A percentile compares a stretch with the other conserved stretches of the same genome.
These are phyloP conservation scores for Chlorella variabilis DNA, from an alignment of 163 green algal species.

Conservation along the genomic window DNA sequence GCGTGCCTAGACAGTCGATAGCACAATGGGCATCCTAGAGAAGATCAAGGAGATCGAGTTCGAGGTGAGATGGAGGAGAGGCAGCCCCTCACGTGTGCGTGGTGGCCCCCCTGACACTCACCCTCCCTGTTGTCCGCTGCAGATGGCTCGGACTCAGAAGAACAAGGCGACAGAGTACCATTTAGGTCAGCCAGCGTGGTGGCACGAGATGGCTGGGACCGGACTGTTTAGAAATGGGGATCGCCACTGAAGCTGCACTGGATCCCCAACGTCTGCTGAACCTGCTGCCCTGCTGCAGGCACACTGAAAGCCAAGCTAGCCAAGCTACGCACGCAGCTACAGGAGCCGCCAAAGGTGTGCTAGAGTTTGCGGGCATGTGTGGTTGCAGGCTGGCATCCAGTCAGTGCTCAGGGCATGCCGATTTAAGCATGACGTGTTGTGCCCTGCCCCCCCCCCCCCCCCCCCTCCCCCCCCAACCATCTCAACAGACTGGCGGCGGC, in stretches of 20 bases:
- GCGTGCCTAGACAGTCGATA: neutral
- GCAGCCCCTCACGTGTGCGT: neutral
- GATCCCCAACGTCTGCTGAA: too few relatives aligned
- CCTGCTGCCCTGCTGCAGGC: too few relatives aligned
- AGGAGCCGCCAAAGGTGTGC: constrained; percentile 76
- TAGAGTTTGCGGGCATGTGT: too few relatives aligned
- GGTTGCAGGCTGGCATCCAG: neutral
- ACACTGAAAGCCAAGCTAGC: constrained; percentile 85
- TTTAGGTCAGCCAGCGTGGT: neutral
- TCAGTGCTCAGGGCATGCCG: neutral
- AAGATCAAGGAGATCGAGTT: constrained; percentile 97
- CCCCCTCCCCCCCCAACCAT: neutral
- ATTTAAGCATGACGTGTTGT: too few relatives aligned
- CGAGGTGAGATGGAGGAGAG: constrained; percentile 60
- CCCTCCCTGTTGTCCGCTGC: neutral
- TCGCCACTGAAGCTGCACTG: too few relatives aligned
- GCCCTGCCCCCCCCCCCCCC: neutral
- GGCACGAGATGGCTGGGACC: too few relatives aligned
- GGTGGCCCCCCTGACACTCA: neutral
- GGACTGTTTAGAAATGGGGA: too few relatives aligned
- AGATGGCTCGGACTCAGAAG: constrained; percentile 97
- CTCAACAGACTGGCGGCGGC: constrained; percentile 58
- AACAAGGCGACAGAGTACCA: constrained; percentile 35
- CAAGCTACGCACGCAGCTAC: constrained; percentile 95
- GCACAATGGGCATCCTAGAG: constrained; percentile 93